Evolutionary conservation across 1,139 yeast genomes (phyloP).

Genomic region (Pichia sp.): DNA sequence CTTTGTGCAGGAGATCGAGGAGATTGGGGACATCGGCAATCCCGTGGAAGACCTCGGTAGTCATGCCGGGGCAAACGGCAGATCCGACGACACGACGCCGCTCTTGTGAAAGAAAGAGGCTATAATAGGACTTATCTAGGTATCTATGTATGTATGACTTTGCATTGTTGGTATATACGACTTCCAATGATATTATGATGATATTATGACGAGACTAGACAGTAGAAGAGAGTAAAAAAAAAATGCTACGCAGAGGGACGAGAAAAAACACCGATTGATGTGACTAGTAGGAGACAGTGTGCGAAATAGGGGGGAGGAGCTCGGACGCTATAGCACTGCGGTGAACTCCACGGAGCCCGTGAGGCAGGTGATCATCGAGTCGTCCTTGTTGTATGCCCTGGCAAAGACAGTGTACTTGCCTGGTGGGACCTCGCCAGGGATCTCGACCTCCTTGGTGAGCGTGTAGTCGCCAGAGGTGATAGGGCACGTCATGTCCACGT

Average conservation of each 20-base stretch:
- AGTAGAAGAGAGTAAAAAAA: no score
- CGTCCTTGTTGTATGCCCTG: conserved; percentile 82
- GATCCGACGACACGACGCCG: conserved; percentile 34
- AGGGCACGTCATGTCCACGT: conserved; percentile 83
- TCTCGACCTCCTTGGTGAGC: conserved; percentile 66
- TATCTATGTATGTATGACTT: no score
- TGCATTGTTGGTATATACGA: no score
- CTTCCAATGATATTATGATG: no score
- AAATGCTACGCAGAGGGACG: no score
- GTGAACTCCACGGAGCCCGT: conserved; percentile 73
- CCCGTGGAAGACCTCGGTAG: neutral
- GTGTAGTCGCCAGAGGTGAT: conserved; percentile 62
- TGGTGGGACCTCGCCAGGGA: conserved; percentile 94
- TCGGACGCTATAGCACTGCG: no score
- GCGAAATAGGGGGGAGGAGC: neutral
- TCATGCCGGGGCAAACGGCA: conserved; percentile 33
- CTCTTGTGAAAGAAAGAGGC: conserved; percentile 5
- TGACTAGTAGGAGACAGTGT: no score
- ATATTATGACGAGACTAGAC: no score
- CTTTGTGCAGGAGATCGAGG: conserved; percentile 23
- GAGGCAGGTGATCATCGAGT: conserved; percentile 76
- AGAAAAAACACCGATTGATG: no score
- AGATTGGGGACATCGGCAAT: conserved; percentile 1
- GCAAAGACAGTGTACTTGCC: conserved; percentile 85
- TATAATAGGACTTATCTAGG: no score